These are phyloP conservation scores for Lentinula lateritia DNA, from an alignment of 768 basidiomycete genomes.

Conservation along the genomic window DNA sequence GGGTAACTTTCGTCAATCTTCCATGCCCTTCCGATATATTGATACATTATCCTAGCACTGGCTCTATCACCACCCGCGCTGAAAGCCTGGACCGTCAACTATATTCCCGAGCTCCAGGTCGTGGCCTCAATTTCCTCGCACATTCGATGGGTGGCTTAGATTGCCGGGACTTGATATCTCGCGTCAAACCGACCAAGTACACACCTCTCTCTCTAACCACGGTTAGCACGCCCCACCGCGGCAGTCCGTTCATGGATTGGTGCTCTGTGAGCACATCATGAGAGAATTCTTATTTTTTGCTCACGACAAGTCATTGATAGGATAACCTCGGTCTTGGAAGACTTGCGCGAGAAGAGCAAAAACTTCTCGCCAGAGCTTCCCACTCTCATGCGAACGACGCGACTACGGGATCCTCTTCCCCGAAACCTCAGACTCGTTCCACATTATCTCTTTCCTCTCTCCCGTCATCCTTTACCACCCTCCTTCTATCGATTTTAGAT, in stretches of 20 bases:
- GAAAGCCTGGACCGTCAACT: slow-evolving; percentile 71
- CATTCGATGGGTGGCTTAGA: slow-evolving; percentile 99
- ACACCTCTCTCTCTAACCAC: slow-evolving; percentile 83
- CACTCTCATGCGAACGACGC: not conserved
- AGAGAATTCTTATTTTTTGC: not conserved
- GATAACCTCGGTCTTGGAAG: slow-evolving; percentile 91
- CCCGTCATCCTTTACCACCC: slow-evolving; percentile 80
- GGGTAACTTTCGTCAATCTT: slow-evolving; percentile 45
- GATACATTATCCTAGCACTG: slow-evolving; percentile 54
- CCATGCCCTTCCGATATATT: not conserved
- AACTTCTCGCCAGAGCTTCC: not conserved
- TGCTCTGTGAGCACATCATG: slow-evolving; percentile 56
- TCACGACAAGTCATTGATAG: slow-evolving; percentile 27
- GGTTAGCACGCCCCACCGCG: slow-evolving; percentile 90
- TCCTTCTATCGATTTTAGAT: slow-evolving; percentile 85
- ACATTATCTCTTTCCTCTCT: slow-evolving; percentile 55
- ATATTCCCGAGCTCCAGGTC: slow-evolving; percentile 56
- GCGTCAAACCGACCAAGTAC: slow-evolving; percentile 78
- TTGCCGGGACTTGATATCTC: slow-evolving; percentile 87
- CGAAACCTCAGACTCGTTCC: slow-evolving; percentile 27
- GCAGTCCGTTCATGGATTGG: slow-evolving; percentile 99
- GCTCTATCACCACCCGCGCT: slow-evolving; percentile 80
- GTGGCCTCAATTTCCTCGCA: slow-evolving; percentile 87
- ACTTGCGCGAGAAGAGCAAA: not conserved
- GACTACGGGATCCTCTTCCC: not conserved